A percentile compares a stretch with the other conserved stretches of the same genome.
These are phyloP conservation scores for apple (Malus domestica) DNA, from an alignment of 306 rosid species.

Conservation along the genomic window DNA sequence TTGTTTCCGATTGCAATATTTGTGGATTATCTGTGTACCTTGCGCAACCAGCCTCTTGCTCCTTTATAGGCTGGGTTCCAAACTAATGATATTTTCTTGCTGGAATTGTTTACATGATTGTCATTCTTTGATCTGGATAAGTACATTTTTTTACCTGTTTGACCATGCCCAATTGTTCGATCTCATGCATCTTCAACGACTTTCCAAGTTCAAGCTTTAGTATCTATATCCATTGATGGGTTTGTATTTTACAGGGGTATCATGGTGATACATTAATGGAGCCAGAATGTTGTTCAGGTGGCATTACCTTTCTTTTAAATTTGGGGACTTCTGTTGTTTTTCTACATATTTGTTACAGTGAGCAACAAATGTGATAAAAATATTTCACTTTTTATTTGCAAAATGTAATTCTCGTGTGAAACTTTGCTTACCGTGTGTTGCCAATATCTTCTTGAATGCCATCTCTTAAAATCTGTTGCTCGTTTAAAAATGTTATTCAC, in stretches of 20 bases:
- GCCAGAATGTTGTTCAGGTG: slow-evolving; percentile 78
- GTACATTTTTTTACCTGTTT: background rate
- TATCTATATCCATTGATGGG: slow-evolving; percentile 10
- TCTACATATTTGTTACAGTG: background rate
- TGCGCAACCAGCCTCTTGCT: background rate
- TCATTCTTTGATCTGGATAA: background rate
- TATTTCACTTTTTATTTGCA: background rate
- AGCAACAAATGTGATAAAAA: background rate
- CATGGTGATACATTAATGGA: slow-evolving; percentile 83
- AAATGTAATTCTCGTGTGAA: background rate
- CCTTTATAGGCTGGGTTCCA: background rate
- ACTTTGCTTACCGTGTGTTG: background rate
- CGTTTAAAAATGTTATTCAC: background rate
- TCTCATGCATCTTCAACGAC: background rate
- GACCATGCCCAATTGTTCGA: background rate
- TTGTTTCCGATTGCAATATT: too few relatives aligned
- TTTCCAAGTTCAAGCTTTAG: slow-evolving; percentile 5
- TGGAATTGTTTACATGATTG: background rate
- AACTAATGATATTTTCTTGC: background rate
- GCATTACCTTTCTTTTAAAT: slow-evolving; percentile 6
- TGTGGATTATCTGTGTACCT: background rate
- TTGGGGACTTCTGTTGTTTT: background rate
- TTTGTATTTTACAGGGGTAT: slow-evolving; percentile 56
- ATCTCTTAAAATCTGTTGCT: background rate
- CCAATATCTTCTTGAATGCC: background rate